Percentiles rank a stretch among this genome's conserved stretches.
These are phyloP conservation scores for Cochlearia excelsa DNA, from an alignment of 345 rosid species.

Conservation along the genomic window DNA sequence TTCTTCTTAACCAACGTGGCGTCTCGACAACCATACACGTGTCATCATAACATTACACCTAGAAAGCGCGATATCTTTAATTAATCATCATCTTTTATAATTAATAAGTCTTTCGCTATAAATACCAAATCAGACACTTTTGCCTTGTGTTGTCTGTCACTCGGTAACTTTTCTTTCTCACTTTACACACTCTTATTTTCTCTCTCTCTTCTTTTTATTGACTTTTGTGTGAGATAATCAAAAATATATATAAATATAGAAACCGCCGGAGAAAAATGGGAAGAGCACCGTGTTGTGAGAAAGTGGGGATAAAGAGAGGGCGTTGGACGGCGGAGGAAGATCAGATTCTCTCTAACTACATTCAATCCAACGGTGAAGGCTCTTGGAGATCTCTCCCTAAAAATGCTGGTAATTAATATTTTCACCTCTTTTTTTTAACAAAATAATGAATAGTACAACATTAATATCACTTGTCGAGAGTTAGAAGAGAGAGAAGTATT, in stretches of 20 bases:
- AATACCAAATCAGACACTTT: slow-evolving; percentile 27
- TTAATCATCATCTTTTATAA: neutral
- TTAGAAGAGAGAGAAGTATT: neutral
- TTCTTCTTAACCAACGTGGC: slow-evolving; percentile 28
- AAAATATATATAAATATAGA: slow-evolving; percentile 47
- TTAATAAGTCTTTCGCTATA: slow-evolving; percentile 25
- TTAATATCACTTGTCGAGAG: too few species aligned
- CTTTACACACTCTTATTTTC: neutral
- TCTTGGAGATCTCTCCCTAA: slow-evolving; percentile 44
- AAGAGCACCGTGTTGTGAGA: slow-evolving; percentile 43
- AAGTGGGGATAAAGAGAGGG: slow-evolving; percentile 37
- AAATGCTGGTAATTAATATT: slow-evolving; percentile 32
- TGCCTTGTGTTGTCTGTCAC: neutral
- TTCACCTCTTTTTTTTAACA: neutral
- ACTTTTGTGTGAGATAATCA: slow-evolving; percentile 7
- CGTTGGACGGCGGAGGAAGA: slow-evolving; percentile 43
- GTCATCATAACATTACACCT: slow-evolving; percentile 35
- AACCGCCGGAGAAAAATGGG: slow-evolving; percentile 53
- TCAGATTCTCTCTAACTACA: slow-evolving; percentile 33
- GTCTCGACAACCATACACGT: slow-evolving; percentile 28
- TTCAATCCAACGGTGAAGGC: slow-evolving; percentile 38
- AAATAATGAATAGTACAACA: too few species aligned
- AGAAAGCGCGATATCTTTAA: slow-evolving; percentile 5
- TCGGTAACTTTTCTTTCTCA: slow-evolving; percentile 10
- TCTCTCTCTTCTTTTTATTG: neutral